A percentile compares a stretch with the other conserved stretches of the same genome.
Conservation (phyloP, 768 basidiomycete genomes). For the Zangia roseola region DNA sequence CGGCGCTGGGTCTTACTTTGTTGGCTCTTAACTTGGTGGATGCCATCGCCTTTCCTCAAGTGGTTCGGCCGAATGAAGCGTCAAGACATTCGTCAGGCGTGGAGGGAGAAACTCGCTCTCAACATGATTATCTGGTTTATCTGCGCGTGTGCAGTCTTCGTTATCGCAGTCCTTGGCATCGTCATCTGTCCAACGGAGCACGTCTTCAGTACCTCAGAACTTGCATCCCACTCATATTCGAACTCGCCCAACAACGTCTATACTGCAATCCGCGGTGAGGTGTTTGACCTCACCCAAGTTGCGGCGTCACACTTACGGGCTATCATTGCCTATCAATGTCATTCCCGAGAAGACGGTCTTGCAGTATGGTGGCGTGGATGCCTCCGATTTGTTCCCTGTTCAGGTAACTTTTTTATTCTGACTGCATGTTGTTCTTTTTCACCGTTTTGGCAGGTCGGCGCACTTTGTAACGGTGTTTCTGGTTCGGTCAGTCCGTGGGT, state of each 20-base stretch:
- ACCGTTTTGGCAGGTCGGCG: conserved; percentile 65
- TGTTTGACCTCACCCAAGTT: conserved; percentile 80
- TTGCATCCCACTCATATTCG: conserved; percentile 65
- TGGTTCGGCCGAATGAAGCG: conserved; percentile 92
- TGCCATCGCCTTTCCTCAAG: conserved; percentile 68
- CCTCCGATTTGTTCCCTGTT: conserved; percentile 87
- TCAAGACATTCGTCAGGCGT: conserved; percentile 89
- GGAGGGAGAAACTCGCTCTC: conserved; percentile 95
- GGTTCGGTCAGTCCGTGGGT: conserved; percentile 86
- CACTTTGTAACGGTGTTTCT: conserved; percentile 84
- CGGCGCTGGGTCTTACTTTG: conserved; percentile 85
- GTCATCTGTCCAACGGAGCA: conserved; percentile 95
- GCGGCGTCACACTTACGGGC: conserved; percentile 64
- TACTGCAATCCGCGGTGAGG: conserved; percentile 87
- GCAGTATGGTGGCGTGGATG: conserved; percentile 77
- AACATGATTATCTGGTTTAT: conserved; percentile 96
- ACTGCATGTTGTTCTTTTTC: neutral
- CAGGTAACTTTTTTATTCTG: conserved; percentile 52
- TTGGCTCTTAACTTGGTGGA: conserved; percentile 91
- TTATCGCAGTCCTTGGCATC: conserved; percentile 83
- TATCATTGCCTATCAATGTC: conserved; percentile 67
- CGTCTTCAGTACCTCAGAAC: conserved; percentile 78
- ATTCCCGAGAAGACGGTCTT: conserved; percentile 73
- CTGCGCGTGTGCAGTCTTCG: conserved; percentile 86
- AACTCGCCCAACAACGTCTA: conserved; percentile 73